Evolutionary conservation across 768 basidiomycete genomes (phyloP).

Genomic region (Xanthoconium stramineum): DNA sequence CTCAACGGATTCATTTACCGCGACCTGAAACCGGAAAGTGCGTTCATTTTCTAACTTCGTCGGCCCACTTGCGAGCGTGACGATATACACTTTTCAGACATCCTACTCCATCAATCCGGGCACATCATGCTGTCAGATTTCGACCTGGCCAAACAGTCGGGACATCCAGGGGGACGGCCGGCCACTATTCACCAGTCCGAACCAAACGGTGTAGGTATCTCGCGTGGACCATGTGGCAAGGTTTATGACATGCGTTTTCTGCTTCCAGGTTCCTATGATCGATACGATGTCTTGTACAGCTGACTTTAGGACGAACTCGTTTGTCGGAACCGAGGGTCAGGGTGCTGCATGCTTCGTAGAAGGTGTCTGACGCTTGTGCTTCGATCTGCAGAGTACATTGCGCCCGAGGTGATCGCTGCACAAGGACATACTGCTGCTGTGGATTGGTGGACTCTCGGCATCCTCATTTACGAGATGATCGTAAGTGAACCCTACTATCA

Average conservation of each 20-base stretch:
- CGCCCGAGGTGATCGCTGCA: slow-evolving; percentile 96
- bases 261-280: slow-evolving; percentile 75
- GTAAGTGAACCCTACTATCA: slow-evolving; percentile 51
- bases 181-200: slow-evolving; percentile 83
- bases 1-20: slow-evolving; percentile 99
- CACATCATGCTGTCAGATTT: slow-evolving; percentile 99
- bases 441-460: slow-evolving; percentile 99
- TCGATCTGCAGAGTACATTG: slow-evolving; percentile 82
- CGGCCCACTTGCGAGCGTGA: neutral
- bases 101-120: slow-evolving; percentile 93
- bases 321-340: slow-evolving; percentile 97
- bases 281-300: slow-evolving; percentile 98
- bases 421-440: slow-evolving; percentile 97
- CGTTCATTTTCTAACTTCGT: slow-evolving; percentile 34
- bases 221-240: neutral
- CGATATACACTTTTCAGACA: slow-evolving; percentile 55
- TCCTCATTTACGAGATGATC: slow-evolving; percentile 99
- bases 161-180: slow-evolving; percentile 79
- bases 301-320: slow-evolving; percentile 97
- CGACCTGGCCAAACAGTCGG: slow-evolving; percentile 95
- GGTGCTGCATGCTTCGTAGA: slow-evolving; percentile 11
- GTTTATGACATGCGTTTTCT: slow-evolving; percentile 6
- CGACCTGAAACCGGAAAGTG: slow-evolving; percentile 99
- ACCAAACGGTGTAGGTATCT: slow-evolving; percentile 74
- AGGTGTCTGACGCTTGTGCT: slow-evolving; percentile 16